Conservation (phyloP, 352 stramenopile species). For the Globisporangium orthogonon region DNA sequence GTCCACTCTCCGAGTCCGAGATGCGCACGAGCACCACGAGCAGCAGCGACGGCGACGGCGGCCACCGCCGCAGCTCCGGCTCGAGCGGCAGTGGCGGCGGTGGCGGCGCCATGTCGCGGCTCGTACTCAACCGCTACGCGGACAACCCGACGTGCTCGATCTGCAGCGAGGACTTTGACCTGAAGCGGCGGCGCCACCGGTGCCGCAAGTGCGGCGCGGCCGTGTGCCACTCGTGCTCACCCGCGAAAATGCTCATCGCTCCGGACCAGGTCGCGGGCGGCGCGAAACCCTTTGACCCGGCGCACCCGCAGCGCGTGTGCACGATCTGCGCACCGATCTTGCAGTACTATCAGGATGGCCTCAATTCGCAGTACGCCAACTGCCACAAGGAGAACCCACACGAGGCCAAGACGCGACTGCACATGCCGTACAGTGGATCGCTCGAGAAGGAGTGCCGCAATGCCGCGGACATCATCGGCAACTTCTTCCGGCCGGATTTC, state of each 20-base stretch:
- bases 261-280: constrained; percentile 47
- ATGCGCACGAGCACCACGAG: constrained; percentile 34
- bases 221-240: constrained; percentile 64
- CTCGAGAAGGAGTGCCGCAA: constrained; percentile 74
- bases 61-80: constrained; percentile 1
- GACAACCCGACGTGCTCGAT: constrained; percentile 69
- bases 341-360: constrained; percentile 60
- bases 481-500: constrained; percentile 71
- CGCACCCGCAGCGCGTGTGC: constrained; percentile 71
- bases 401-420: constrained; percentile 57
- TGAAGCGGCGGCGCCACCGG: constrained; percentile 61
- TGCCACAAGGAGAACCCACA: constrained; percentile 82
- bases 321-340: constrained; percentile 76
- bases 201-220: constrained; percentile 70
- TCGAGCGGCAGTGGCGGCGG: constrained; percentile 17
- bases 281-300: constrained; percentile 65
- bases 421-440: constrained; percentile 67
- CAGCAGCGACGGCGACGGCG: constrained; percentile 19
- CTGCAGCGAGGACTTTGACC: constrained; percentile 72
- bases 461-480: constrained; percentile 69
- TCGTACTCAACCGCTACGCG: constrained; percentile 33
- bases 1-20: constrained; percentile 37
- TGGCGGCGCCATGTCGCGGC: constrained; percentile 6
- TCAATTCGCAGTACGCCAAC: constrained; percentile 71
- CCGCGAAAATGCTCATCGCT: constrained; percentile 69